Evolutionary conservation across 1,284 basidiomycete genomes (phyloP), one percentile per base, ranked within the genome.

Genomic region (Ustilago esculenta): DNA sequence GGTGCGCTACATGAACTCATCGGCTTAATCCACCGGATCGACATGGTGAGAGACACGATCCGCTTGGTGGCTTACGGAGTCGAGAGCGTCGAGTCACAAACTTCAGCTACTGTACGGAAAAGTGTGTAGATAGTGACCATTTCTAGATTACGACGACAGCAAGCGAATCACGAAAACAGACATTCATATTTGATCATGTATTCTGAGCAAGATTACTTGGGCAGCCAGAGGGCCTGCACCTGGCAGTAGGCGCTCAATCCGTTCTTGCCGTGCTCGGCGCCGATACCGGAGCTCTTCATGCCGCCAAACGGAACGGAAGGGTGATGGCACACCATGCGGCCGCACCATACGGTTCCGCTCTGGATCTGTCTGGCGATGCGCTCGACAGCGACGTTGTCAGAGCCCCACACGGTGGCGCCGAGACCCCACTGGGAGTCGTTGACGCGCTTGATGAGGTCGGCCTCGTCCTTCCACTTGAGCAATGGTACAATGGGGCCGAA

Each of bases 401-500:
- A 37, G 1, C 63, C 64, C 48, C 48, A 70, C n/a, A 72, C 37
- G 15, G 46, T 58, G 2, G 58, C 45, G n/a, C 60, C 70, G 15
- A 72, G 56, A 39, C 70, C 66, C 44, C 47, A 69, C 27, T 53
- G 23, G 10, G 66, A 50, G 42, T 70, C 67, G 48, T 72, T 72
- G 46, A 55, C 51, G 18, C 70, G 65, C 47, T 55, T 49, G 33
- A 72, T 23, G 14, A 72, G 41, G 8, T 72, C 66, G 2, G 37
- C 60, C 40, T 72, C 70, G 43, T 72, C 66, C 48, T 49, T 53
- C 65, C 66, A 72, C 41, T 69, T 63, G 44, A 72, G 59, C 41
- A 72, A 42, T 5, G 69, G 69, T 8, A 67, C 55, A 34, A 72
- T 72, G 15, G 70, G 70, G 15, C 66, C 70, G 42, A 72, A 72